Evolutionary conservation across 1,284 basidiomycete genomes (phyloP), one percentile per base, ranked within the genome.

Genomic region (Exobasidium rhododendri): DNA sequence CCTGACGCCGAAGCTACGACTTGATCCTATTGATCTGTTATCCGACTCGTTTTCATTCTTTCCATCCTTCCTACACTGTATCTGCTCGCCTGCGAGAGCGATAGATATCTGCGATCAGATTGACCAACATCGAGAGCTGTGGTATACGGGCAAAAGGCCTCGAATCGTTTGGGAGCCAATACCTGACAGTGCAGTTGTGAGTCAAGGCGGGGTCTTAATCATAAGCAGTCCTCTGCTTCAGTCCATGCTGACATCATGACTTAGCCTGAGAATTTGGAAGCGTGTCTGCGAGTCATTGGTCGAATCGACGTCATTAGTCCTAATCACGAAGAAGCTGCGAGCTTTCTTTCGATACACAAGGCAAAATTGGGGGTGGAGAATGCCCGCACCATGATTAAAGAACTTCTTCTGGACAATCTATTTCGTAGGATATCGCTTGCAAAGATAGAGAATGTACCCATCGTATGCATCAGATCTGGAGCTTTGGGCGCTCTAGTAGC

Each of bases 321-420:
- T 3, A 63, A 63, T 50, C 62, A 63, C 30, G 58, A 63, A 63
- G 62, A 63, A 52, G 57, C 62, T 11, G 62, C 62, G 13, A 32
- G 40, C 4, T 56, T 63, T 2, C 62, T 63, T 20, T 31, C 28
- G n/a, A 24, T 60, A 29, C 24, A 56, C 4, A 6, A 24, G 26
- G 22, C 47, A 26, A 50, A 50, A 26, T 13, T 24, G 13, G 47
- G 2, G 13, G 26, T 4, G 24, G 24, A 10, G 6, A 26, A 7
- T 47, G 14, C 24, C 24, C n/a, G 4, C 20, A 24, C n/a, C 4
- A 50, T 13, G 22, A 50, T 50, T 13, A 17, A 40, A 40, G 47
- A 50, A 50, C 5, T 24, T 6, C 3, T 50, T n/a, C 20, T 28
- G 13, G 28, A 20, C 14, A 2, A 17, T 14, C 28, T 50, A 20